Evolutionary conservation across 2,329 filamentous ascomycete genomes (phyloP), one percentile per base, ranked within the genome.

Genomic region (Cytospora leucostoma): DNA sequence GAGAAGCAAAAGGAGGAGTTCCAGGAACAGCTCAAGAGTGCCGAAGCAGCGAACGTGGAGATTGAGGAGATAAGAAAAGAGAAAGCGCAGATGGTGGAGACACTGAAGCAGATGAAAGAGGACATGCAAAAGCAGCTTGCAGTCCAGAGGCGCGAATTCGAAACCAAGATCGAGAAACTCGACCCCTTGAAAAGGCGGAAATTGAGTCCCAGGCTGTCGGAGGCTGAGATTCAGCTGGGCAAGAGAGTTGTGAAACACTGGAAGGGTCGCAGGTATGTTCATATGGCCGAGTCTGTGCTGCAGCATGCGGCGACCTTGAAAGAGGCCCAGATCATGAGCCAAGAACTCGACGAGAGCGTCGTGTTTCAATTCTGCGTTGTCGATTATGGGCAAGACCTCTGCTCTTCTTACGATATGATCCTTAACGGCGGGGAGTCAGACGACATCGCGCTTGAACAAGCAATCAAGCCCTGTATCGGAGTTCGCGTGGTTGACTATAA

Each of bases 311-410:
- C 91, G 8, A 86, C 88, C 34, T 77, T 99, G 64, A 99, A 99
- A 74, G 95, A 99, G 76, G 95, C 95, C 1, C 95, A 99, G 73
- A 89, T 99, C 65, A 95, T 99, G 92, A 96, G 93, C 78, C 94
- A 97, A 70, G 92, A 96, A 71, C 90, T 99, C 79, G 91, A 95
- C 69, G 95, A 97, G 74, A 88, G 88, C 68, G 91, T 97, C 10
- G 89, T 94, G 21, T 98, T 99, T 74, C 95, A 99, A 74, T 99
- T 98, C 73, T 90, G 92, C 13, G 88, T 97, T 62, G 87, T 98
- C 37, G 94, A 97, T 70, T 81, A 90, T 67, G 95, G 95, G 1
- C 93, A 99, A 71, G 88, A 88, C 27, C 84, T 96, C 68, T 93
- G 90, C 69, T 99, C 95, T 3, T 96, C 93, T 0, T 99, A 99